Evolutionary conservation across 169 alveolate species (phyloP).

Genomic region (Cyclospora cayetanensis): DNA sequence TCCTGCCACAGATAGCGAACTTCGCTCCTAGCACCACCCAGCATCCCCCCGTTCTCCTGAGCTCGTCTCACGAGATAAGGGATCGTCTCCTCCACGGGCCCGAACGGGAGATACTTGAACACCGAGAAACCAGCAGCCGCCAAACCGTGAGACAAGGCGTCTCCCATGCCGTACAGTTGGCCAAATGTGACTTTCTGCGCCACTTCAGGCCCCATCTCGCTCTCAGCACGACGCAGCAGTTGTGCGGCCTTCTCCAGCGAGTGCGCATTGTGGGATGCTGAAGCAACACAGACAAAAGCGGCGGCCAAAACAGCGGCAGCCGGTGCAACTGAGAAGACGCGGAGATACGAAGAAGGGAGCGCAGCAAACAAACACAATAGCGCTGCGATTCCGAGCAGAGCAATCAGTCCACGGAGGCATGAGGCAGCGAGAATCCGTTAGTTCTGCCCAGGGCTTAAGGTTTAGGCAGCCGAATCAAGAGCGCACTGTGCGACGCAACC

Average conservation of each 20-base stretch:
- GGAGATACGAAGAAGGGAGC: too few species aligned
- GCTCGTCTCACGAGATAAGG: constrained; percentile 85
- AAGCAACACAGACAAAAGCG: neutral
- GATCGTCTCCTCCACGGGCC: constrained; percentile 80
- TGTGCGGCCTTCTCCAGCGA: constrained; percentile 72
- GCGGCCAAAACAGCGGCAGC: neutral
- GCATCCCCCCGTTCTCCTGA: constrained; percentile 76
- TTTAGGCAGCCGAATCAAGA: too few species aligned
- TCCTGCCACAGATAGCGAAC: neutral
- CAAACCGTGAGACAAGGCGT: constrained; percentile 72
- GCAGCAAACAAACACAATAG: too few species aligned
- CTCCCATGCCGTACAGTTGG: constrained; percentile 81
- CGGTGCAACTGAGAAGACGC: too few species aligned
- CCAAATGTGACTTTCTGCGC: constrained; percentile 73
- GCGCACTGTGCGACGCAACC: too few species aligned
- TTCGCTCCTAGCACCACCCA: constrained; percentile 69
- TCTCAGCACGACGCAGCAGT: constrained; percentile 11
- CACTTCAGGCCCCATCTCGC: neutral
- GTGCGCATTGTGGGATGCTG: constrained; percentile 80
- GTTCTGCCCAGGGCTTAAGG: too few species aligned
- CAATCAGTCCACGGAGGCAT: too few species aligned
- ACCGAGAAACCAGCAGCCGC: constrained; percentile 70
- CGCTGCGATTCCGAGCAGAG: too few species aligned
- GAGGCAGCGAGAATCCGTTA: too few species aligned
- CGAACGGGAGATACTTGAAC: constrained; percentile 81